A percentile compares a stretch with the other conserved stretches of the same genome.
Conservation (phyloP, 2,329 filamentous ascomycete genomes). For the Calonectria multiphialidica region DNA sequence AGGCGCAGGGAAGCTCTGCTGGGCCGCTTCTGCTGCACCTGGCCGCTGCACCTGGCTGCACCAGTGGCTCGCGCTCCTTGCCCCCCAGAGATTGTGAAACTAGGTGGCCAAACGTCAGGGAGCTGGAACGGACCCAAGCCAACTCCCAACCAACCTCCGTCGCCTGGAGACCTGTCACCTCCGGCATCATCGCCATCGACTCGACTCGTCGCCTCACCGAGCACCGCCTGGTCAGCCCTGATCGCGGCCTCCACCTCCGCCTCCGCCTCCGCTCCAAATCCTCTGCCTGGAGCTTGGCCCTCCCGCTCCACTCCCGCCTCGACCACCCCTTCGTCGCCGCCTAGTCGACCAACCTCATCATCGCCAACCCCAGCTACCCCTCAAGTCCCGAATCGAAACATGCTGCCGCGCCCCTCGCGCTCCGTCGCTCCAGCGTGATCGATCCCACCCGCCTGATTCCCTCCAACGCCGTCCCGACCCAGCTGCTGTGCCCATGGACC, state of each 20-base stretch:
- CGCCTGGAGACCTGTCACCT: slow-evolving; percentile 18
- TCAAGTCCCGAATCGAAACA: slow-evolving; percentile 31
- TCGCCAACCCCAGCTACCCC: slow-evolving; percentile 25
- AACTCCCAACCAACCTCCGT: slow-evolving; percentile 13
- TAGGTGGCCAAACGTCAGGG: slow-evolving; percentile 17
- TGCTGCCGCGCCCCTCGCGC: slow-evolving; percentile 43
- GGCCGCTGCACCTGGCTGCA: slow-evolving; percentile 6
- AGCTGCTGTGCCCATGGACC: slow-evolving; percentile 50
- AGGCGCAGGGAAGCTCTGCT: neutral
- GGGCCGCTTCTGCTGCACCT: slow-evolving; percentile 15
- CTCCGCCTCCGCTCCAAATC: slow-evolving; percentile 11
- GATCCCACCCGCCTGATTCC: slow-evolving; percentile 17
- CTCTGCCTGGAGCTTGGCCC: neutral
- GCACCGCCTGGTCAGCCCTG: neutral
- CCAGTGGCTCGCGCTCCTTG: slow-evolving; percentile 4
- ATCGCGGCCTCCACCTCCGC: slow-evolving; percentile 2
- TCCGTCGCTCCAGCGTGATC: slow-evolving; percentile 41
- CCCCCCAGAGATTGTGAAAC: slow-evolving; percentile 24
- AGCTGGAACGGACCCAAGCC: slow-evolving; percentile 15
- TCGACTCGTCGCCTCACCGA: neutral
- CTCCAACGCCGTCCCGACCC: slow-evolving; percentile 25
- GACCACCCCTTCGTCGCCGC: slow-evolving; percentile 8
- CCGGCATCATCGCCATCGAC: neutral
- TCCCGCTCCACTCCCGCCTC: neutral
- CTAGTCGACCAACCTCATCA: slow-evolving; percentile 3